These are phyloP conservation scores for Clavispora santaluciae DNA, from an alignment of 805 yeast genomes.

Conservation along the genomic window DNA sequence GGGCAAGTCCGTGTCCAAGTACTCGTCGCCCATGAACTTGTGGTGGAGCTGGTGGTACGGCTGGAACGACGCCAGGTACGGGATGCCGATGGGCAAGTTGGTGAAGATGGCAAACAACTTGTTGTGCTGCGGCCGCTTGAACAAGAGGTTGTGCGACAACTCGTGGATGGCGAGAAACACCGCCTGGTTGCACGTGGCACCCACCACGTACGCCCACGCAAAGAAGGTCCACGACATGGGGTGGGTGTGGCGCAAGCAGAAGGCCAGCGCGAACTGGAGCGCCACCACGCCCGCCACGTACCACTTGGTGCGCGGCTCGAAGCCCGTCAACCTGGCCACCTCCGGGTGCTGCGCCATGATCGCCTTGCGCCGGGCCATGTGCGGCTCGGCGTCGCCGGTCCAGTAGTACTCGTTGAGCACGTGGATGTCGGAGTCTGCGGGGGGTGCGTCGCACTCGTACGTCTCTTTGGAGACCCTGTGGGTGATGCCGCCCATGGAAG, in stretches of 20 bases:
- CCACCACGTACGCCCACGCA: slow-evolving; percentile 66
- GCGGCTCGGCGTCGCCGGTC: slow-evolving; percentile 82
- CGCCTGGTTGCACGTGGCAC: slow-evolving; percentile 84
- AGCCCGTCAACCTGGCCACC: slow-evolving; percentile 74
- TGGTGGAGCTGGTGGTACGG: slow-evolving; percentile 93
- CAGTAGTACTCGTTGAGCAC: slow-evolving; percentile 67
- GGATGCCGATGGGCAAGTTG: slow-evolving; percentile 84
- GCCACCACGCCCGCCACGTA: slow-evolving; percentile 60
- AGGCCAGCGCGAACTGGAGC: slow-evolving; percentile 65
- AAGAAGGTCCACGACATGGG: slow-evolving; percentile 53
- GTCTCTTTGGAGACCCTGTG: slow-evolving; percentile 15
- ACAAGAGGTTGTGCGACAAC: slow-evolving; percentile 76
- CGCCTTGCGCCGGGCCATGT: slow-evolving; percentile 63
- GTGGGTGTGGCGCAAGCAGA: slow-evolving; percentile 50
- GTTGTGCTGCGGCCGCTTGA: slow-evolving; percentile 73
- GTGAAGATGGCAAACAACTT: slow-evolving; percentile 71
- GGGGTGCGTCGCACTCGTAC: slow-evolving; percentile 25
- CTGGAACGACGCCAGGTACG: slow-evolving; percentile 81
- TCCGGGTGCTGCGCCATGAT: slow-evolving; percentile 76
- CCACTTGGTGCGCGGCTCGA: slow-evolving; percentile 82
- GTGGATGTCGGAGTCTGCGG: slow-evolving; percentile 38
- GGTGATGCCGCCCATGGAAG: slow-evolving; percentile 14
- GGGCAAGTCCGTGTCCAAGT: slow-evolving; percentile 84
- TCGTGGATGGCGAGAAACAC: slow-evolving; percentile 86
- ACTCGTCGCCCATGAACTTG: slow-evolving; percentile 81